These are phyloP conservation scores for Pestalotiopsis sp. DNA, from an alignment of 2,329 filamentous ascomycete species.

Conservation along the genomic window DNA sequence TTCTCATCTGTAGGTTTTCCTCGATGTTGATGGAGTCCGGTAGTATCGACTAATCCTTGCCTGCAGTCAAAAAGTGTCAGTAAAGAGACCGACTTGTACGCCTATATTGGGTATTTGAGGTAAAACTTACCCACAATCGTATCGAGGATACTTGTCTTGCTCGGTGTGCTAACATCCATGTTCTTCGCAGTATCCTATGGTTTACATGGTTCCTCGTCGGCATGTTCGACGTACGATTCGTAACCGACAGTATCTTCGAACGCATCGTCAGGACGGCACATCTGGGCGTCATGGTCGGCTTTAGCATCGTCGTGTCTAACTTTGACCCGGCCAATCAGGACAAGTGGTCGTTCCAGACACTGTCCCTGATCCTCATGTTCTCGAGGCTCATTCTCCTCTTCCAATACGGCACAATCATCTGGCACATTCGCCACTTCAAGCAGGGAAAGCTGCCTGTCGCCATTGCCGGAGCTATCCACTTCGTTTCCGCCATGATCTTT, in stretches of 20 bases:
- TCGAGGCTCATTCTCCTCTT: constrained; percentile 52
- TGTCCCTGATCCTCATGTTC: constrained; percentile 49
- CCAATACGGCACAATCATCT: constrained; percentile 53
- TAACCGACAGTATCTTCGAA: constrained; percentile 64
- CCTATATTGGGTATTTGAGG: constrained; percentile 56
- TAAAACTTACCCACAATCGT: constrained; percentile 13
- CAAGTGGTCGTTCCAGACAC: constrained; percentile 33
- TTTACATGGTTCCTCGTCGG: constrained; percentile 66
- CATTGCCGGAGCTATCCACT: constrained; percentile 35
- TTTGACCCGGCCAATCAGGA: constrained; percentile 39
- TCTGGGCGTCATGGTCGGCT: constrained; percentile 64
- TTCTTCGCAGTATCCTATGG: constrained; percentile 48
- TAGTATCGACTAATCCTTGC: too few species aligned
- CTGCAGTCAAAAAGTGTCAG: constrained; percentile 20
- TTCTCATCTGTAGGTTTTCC: constrained; percentile 47
- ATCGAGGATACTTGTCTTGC: background rate
- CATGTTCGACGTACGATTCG: constrained; percentile 66
- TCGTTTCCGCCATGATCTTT: constrained; percentile 38
- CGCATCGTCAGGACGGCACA: constrained; percentile 59
- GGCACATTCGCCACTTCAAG: constrained; percentile 40
- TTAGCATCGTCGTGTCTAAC: constrained; percentile 57
- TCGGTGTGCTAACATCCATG: background rate
- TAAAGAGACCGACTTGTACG: constrained; percentile 17
- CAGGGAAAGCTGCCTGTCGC: constrained; percentile 34
- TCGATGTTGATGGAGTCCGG: too few species aligned